Evolutionary conservation across 2,329 filamentous ascomycete genomes (phyloP).

Genomic region (Fusarium nisikadoi): DNA sequence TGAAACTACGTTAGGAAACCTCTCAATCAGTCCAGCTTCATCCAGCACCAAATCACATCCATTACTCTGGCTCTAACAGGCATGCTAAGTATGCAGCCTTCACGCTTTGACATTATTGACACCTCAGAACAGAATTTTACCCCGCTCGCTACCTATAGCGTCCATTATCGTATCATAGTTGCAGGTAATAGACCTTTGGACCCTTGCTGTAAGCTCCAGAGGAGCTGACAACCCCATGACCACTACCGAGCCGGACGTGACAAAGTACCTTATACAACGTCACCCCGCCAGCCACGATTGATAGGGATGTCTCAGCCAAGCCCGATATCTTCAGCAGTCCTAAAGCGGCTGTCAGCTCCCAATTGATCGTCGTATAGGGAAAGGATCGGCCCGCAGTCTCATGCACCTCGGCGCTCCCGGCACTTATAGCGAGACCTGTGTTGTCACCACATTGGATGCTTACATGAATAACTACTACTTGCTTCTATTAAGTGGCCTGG

Average conservation of each 20-base stretch:
- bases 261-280: too few species aligned
- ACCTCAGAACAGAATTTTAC: not conserved
- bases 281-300: too few species aligned
- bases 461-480: too few species aligned
- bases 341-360: too few species aligned
- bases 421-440: too few species aligned
- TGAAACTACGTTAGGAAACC: not conserved
- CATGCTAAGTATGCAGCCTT: not conserved
- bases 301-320: too few species aligned
- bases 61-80: not conserved
- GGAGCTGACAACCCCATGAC: not conserved
- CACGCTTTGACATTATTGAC: not conserved
- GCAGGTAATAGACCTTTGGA: accelerated
- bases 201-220: not conserved
- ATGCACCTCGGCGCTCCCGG: too few species aligned
- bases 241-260: not conserved
- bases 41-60: not conserved
- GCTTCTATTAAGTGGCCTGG: too few species aligned
- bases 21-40: not conserved
- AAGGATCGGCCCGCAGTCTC: too few species aligned
- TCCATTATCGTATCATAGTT: not conserved
- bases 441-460: too few species aligned
- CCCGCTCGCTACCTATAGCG: not conserved
- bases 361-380: too few species aligned
- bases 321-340: too few species aligned